Base-by-base conservation (phyloP, 805 yeast species). In the Kuraishia cidri region DNA sequence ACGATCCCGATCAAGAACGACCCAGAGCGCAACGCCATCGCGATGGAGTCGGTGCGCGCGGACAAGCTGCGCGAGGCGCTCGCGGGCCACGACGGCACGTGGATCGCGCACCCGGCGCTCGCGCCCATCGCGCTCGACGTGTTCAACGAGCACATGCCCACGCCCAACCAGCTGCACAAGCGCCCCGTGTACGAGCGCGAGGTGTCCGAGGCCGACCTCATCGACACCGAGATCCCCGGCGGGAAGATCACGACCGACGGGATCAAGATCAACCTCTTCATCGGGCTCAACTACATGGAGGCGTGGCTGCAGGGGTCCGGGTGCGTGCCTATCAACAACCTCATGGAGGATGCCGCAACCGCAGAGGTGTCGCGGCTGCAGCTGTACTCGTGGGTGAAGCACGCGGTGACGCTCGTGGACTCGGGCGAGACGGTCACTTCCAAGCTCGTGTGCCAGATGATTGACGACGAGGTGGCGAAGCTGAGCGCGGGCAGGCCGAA, bases 341-440 rank as follows among this genome's bases (percentile, higher is more conserved):
- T 82, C 56, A 82, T 82, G 94, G 94, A 82, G 59, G 94, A 82
- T 56, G 94, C 94, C 19, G 92, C 92, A 22, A 82, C 94, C 32
- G 90, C 92, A 26, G 94, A 82, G 58, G 94, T 82, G 25, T 78
- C 88, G 24, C 72, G 92, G 62, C 70, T 86, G 39, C 90, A 81
- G 59, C 64, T 82, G 44, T 78, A 78, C 68, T 86, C 84, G 52
- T 82, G 94, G 94, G 82, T 77, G 33, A 79, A 75, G 37, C 88
- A 82, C 52, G 72, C 74, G 29, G 80, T 75, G 29, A 59, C 52
- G 35, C 51, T 72, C 39, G 66, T 73, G 35, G 84, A 79, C 46
- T 65, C 75, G 17, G 77, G 77, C 31, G 67, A 62, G 34, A 59
- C 47, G 18, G 66, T 81, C 23, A 76, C 83, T 36, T 70, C 81